Conservation (phyloP, 495 filamentous ascomycete species). For the Neurospora tetraspora region DNA sequence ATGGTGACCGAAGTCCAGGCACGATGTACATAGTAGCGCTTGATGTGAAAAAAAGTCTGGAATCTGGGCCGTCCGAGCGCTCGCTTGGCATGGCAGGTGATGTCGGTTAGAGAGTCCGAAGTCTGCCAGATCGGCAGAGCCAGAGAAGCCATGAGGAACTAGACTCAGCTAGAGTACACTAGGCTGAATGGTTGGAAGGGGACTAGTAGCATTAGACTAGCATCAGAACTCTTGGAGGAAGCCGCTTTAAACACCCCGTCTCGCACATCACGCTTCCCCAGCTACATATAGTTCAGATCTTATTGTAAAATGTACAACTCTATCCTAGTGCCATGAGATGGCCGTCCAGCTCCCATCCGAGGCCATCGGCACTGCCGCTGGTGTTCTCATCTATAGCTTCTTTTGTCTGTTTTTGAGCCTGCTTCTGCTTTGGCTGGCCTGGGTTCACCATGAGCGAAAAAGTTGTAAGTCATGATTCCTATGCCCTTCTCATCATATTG, state of each 20-base stretch:
- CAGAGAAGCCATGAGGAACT: not conserved
- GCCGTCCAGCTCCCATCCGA: constrained; percentile 31
- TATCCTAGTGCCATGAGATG: constrained; percentile 14
- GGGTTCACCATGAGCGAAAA: constrained; percentile 33
- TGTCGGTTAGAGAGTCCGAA: not conserved
- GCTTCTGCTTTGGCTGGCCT: constrained; percentile 32
- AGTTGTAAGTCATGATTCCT: constrained; percentile 30
- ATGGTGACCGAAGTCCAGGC: not conserved
- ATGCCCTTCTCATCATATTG: not conserved
- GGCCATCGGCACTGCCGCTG: constrained; percentile 27
- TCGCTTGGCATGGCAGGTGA: not conserved
- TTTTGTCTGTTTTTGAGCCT: constrained; percentile 25
- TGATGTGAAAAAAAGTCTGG: not conserved
- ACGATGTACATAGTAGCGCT: not conserved
- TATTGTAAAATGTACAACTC: not conserved
- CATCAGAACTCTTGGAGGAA: not conserved
- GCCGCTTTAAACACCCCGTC: not conserved
- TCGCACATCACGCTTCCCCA: not conserved
- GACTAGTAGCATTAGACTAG: not conserved
- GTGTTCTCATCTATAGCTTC: constrained; percentile 32
- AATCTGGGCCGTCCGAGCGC: not conserved
- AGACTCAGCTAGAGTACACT: not conserved
- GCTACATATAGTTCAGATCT: not conserved
- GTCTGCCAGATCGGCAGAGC: not conserved
- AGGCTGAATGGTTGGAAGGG: not conserved